Conservation (phyloP, 331 rosid genomes). For the Pyracantha coccinea region DNA sequence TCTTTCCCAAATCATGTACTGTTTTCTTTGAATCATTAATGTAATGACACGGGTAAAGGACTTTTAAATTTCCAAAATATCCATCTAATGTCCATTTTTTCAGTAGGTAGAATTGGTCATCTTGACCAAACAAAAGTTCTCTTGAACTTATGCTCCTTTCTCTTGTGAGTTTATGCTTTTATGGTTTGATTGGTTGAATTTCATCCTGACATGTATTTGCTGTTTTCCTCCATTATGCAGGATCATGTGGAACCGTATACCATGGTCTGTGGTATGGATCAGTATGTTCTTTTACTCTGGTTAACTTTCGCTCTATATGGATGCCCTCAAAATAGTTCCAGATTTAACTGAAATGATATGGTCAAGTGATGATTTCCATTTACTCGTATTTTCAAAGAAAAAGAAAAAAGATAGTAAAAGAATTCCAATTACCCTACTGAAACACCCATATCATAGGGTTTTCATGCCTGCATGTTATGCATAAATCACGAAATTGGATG, state of each 20-base stretch:
- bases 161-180: neutral
- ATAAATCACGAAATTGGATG: neutral
- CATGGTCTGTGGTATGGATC: conserved; percentile 99
- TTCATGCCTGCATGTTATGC: neutral
- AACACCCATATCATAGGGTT: neutral
- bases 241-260: conserved; percentile 98
- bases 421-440: neutral
- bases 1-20: neutral
- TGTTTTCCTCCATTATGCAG: conserved; percentile 40
- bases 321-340: neutral
- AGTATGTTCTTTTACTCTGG: conserved; percentile 68
- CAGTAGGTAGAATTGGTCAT: conserved; percentile 4
- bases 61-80: neutral
- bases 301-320: conserved; percentile 20
- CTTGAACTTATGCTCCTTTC: neutral
- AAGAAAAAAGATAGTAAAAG: neutral
- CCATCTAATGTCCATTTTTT: neutral
- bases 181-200: neutral
- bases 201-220: conserved; percentile 3
- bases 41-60: neutral
- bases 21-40: neutral
- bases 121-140: neutral
- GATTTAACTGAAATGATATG: neutral
- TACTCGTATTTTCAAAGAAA: neutral
- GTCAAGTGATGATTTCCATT: neutral